Base-by-base conservation (phyloP, 441 rosid species). In the Adansonia gregorii region DNA sequence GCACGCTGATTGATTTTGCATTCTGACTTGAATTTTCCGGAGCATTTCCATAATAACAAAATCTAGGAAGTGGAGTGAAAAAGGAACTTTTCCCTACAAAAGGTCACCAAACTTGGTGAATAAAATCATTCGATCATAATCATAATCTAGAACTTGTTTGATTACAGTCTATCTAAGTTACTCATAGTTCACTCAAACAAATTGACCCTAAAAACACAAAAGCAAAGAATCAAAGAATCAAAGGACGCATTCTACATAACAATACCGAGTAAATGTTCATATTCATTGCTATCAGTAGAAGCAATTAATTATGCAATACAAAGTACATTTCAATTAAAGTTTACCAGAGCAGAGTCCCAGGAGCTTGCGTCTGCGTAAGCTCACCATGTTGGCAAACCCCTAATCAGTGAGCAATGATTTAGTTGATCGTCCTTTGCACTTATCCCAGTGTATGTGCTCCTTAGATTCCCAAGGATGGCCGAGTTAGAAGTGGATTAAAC, bases 321-420 rank as follows among this genome's bases (percentile, higher is more conserved):
- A 67, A 77, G 19, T 31, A 72, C 69, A 72, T 56, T 27, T 68
- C 71, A 39, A 80, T 67, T 71, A 70, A 80, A 31, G 51, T 46
- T 46, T 46, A 46, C 51, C 51, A 46, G 51, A 46, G 51, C 84
- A 95, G 71, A 96, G 89, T 64, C 98, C 99, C 83, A 94, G 76
- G 69, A 94, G 94, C 84, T 88, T 92, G 54, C 99, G 97, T 86
- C 99, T 90, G 65, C 99, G 78, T 83, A 94, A 81, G 93, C 99
- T 95, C 84, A 95, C 99, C 99, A 95, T 95, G 52, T 80, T 51
- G 59, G 83, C 79, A 82, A 67, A 67, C 72, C 66, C 70, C 35
- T 67, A 63, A 74, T 75, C 75, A 66, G 58, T 70, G 71, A 69
- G 39, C 35, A 73, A 76, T 66, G 27, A 54, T 75, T 76, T 54